Conservation (phyloP, 2,329 filamentous ascomycete genomes). For the Dactylellina drechsleri region DNA sequence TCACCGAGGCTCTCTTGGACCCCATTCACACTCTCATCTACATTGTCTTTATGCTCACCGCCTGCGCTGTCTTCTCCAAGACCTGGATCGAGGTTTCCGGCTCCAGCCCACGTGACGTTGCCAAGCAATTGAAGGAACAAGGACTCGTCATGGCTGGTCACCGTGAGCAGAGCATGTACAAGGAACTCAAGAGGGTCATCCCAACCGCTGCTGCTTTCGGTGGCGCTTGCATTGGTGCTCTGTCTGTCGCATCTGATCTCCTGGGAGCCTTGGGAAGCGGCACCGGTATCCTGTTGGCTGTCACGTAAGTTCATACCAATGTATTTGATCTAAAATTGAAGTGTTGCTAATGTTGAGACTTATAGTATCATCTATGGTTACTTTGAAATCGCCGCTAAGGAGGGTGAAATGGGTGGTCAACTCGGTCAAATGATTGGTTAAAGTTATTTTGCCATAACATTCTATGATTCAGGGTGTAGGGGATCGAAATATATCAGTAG, state of each 20-base stretch:
- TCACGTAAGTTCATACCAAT: constrained; percentile 77
- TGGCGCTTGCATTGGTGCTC: constrained; percentile 97
- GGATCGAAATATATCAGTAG: neutral
- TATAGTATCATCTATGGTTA: constrained; percentile 96
- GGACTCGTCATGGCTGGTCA: constrained; percentile 99
- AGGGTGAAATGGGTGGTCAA: constrained; percentile 85
- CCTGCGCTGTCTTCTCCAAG: constrained; percentile 99
- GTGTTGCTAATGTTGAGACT: constrained; percentile 60
- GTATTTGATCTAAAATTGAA: constrained; percentile 54
- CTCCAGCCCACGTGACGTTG: constrained; percentile 95
- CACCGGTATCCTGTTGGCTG: constrained; percentile 96
- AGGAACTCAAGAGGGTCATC: constrained; percentile 99
- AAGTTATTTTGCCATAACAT: constrained; percentile 4
- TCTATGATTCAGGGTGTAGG: neutral
- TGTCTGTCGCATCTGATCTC: constrained; percentile 94
- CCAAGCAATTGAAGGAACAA: constrained; percentile 99
- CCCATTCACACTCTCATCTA: constrained; percentile 96
- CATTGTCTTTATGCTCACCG: constrained; percentile 96
- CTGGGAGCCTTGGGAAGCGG: constrained; percentile 95
- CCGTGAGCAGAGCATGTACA: constrained; percentile 99
- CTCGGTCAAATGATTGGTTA: constrained; percentile 62
- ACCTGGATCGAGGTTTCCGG: constrained; percentile 99
- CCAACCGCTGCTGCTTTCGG: constrained; percentile 97
- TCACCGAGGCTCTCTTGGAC: constrained; percentile 95
- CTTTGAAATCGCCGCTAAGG: constrained; percentile 98